Evolutionary conservation across 1,284 basidiomycete genomes (phyloP), one percentile per base, ranked within the genome.

Genomic region (Cerrena zonata): DNA sequence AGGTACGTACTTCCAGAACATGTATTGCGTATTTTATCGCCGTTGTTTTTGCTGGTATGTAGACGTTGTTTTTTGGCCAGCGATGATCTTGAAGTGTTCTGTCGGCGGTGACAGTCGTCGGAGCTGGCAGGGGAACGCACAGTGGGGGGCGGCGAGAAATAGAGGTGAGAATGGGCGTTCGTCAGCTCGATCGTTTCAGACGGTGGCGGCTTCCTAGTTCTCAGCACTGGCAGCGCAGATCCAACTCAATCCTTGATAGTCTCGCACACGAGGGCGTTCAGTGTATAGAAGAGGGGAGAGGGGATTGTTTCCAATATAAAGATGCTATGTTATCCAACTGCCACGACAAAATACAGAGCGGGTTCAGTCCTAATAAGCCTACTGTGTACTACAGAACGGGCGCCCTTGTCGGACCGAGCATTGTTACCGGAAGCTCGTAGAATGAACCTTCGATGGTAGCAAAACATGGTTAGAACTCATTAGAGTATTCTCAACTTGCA

Each of bases 1-100:
- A 40, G 41, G 38, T 50, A 57, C 52, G 53, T 64, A 66, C 65
- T 63, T 66, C 65, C 65, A 66, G 58, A 66, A 66, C 65, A 66
- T 66, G 52, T 57, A 53, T 34, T 7, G 15, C 30, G 7, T 34
- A 34, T 34, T 34, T 7, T 34, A 7, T 34, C 7, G 34, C 34
- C n/a, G 34, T 36, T 36, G 34, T 36, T 36, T 36, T n/a, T n/a
- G n/a, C n/a, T n/a, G n/a, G n/a, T n/a, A n/a, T n/a, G n/a, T n/a
- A n/a, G n/a, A n/a, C n/a, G 21, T 7, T 34, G 30, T 15, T 7
- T 34, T 34, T 15, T 7, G 30, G 15, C 30, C 30, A 34, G 30
- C 30, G 15, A 34, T 7, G 30, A 34, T 7, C 30, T 34, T 41
- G 7, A 41, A 10, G 39, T 19, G 39, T 41, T 18, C n/a, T 41